Percentiles rank a stretch among this genome's conserved stretches.
phyloP scores from a whole-genome alignment of 176 grass and related monocot species.

The Secale cereale region DNA sequence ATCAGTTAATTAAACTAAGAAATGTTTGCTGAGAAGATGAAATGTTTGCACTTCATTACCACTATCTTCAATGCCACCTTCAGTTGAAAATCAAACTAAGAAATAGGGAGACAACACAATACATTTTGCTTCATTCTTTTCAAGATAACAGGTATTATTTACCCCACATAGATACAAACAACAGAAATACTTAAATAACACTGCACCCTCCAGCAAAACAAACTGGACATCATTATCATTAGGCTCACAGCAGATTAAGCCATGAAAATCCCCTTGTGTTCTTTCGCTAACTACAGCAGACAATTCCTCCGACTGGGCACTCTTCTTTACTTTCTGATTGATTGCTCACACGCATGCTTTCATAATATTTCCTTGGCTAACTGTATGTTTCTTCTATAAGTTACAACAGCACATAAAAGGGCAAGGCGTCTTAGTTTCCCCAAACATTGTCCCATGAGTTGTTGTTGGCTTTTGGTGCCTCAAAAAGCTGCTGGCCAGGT shows the following conservation, averaged over 20 bases:
- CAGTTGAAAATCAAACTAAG: not conserved
- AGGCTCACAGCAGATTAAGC: not conserved
- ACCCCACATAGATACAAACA: slow-evolving; percentile 25
- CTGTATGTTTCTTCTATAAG: slow-evolving; percentile 2
- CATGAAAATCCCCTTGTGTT: not conserved
- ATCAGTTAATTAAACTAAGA: too few species aligned
- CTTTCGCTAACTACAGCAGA: not conserved
- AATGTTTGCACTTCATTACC: too few species aligned
- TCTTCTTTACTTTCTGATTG: not conserved
- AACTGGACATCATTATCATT: not conserved
- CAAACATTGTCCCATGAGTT: slow-evolving; percentile 70
- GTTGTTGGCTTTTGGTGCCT: slow-evolving; percentile 49
- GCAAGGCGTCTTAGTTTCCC: slow-evolving; percentile 37
- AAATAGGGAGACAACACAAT: not conserved
- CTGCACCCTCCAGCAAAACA: slow-evolving; percentile 9
- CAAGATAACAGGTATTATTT: not conserved
- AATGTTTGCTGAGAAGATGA: too few species aligned
- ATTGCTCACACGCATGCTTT: not conserved
- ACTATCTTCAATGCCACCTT: not conserved
- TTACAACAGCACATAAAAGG: not conserved
- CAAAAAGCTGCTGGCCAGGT: slow-evolving; percentile 35
- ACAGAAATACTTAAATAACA: not conserved
- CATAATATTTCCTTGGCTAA: not conserved
- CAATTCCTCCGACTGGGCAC: not conserved
- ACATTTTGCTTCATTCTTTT: slow-evolving; percentile 17